Evolutionary conservation across 305 asterid genomes (phyloP).

Genomic region (Fraxinus greggii): DNA sequence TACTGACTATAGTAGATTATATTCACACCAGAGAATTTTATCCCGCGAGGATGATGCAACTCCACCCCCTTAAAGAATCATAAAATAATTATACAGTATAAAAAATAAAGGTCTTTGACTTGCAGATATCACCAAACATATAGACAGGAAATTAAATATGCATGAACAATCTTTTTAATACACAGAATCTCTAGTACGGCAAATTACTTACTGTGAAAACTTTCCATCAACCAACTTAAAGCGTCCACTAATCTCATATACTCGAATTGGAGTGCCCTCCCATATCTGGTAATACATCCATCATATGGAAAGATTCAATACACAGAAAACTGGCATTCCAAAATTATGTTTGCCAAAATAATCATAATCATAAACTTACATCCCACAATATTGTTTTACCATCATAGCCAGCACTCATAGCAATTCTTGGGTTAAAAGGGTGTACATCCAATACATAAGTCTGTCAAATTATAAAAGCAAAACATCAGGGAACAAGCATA

Average conservation of each 20-base stretch:
- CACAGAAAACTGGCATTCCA: conserved; percentile 19
- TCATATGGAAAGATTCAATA: conserved; percentile 28
- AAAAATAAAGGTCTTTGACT: conserved; percentile 4
- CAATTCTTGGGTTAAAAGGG: conserved; percentile 98
- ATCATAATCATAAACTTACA: conserved; percentile 53
- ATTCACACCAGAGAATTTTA: conserved; percentile 10
- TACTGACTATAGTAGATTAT: not conserved
- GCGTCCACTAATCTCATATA: conserved; percentile 83
- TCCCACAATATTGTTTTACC: conserved; percentile 98
- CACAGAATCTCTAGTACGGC: not conserved
- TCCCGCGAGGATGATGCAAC: not conserved
- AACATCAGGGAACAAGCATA: conserved; percentile 11
- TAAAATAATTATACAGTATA: not conserved
- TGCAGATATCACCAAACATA: conserved; percentile 7
- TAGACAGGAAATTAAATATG: conserved; percentile 8
- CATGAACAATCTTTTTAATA: not conserved
- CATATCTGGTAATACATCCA: conserved; percentile 64
- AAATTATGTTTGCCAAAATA: conserved; percentile 25
- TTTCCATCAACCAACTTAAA: conserved; percentile 94
- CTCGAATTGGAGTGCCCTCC: conserved; percentile 90
- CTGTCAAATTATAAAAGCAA: conserved; percentile 43
- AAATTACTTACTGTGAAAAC: conserved; percentile 85
- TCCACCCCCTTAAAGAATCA: not conserved
- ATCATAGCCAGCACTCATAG: conserved; percentile 99
- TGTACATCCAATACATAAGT: conserved; percentile 97